phyloP scores from a whole-genome alignment of 176 grass and related monocot genomes.

The Chrysopogon serrulatus region DNA sequence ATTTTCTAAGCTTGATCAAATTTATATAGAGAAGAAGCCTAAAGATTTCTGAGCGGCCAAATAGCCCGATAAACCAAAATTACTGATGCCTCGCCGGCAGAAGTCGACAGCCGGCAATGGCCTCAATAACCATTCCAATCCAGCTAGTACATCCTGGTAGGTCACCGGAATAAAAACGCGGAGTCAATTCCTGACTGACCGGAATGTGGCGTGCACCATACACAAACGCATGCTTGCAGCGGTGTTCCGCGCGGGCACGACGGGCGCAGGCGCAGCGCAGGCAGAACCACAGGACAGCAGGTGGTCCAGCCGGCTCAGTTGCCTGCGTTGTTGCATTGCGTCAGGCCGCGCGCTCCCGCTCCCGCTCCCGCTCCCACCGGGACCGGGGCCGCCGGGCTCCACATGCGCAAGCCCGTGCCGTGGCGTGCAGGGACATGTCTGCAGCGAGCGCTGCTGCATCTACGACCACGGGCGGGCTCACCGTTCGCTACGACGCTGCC shows the following conservation, averaged over 20 bases:
- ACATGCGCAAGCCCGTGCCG: not conserved
- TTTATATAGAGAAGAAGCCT: too few species aligned
- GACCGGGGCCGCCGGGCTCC: not conserved
- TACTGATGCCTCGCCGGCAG: not conserved
- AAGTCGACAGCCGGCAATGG: not conserved
- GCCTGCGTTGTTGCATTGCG: conserved; percentile 1
- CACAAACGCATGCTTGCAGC: conserved; percentile 32
- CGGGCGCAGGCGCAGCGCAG: not conserved
- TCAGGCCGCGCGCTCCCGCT: not conserved
- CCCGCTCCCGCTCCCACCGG: not conserved
- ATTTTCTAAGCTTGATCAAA: too few species aligned
- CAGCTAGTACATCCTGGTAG: conserved; percentile 17
- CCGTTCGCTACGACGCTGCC: too few species aligned
- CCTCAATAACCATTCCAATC: not conserved
- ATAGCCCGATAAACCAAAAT: too few species aligned
- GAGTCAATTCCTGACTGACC: conserved; percentile 20
- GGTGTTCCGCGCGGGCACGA: not conserved
- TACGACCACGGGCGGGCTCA: not conserved
- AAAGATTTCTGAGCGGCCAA: too few species aligned
- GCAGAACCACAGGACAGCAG: not conserved
- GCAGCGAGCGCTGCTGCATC: not conserved
- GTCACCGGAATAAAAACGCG: conserved; percentile 37
- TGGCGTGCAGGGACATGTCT: not conserved
- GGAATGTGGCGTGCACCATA: conserved; percentile 34
- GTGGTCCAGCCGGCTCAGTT: conserved; percentile 35